phyloP scores from a whole-genome alignment of 768 basidiomycete species.

The Sistotremastrum niveocremeum region DNA sequence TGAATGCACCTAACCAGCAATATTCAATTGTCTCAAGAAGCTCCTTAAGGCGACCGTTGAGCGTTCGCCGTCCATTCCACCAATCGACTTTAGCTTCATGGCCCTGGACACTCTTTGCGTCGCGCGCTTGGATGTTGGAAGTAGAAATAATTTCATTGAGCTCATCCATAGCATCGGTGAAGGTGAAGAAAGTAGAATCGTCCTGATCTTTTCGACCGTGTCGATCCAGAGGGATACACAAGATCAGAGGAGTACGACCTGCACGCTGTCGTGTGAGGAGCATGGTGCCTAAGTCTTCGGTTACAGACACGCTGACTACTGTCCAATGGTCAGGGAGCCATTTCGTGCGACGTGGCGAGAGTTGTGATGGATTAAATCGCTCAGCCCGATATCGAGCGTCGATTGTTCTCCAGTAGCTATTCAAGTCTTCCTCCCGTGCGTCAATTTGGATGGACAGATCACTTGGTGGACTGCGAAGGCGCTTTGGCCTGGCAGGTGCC shows the following conservation, averaged over 20 bases:
- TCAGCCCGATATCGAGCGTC: constrained; percentile 32
- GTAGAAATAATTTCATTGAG: constrained; percentile 65
- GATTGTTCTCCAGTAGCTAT: constrained; percentile 50
- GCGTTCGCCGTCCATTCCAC: constrained; percentile 70
- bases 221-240: constrained; percentile 81
- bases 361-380: constrained; percentile 10
- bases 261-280: constrained; percentile 71
- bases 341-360: constrained; percentile 28
- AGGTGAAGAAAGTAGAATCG: constrained; percentile 43
- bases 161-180: constrained; percentile 60
- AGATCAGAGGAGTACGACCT: constrained; percentile 52
- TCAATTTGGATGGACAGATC: too few species aligned
- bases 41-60: constrained; percentile 66
- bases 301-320: constrained; percentile 69
- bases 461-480: too few species aligned
- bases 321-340: constrained; percentile 69
- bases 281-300: constrained; percentile 70
- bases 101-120: constrained; percentile 51
- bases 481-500: too few species aligned
- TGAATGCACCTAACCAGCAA: constrained; percentile 96
- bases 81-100: constrained; percentile 53
- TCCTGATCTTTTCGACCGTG: constrained; percentile 66
- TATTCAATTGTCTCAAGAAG: constrained; percentile 82
- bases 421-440: constrained; percentile 14
- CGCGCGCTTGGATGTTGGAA: constrained; percentile 62